Evolutionary conservation across 2,329 filamentous ascomycete species (phyloP), one percentile per base, ranked within the genome.

Genomic region (Diaporthe longicolla): DNA sequence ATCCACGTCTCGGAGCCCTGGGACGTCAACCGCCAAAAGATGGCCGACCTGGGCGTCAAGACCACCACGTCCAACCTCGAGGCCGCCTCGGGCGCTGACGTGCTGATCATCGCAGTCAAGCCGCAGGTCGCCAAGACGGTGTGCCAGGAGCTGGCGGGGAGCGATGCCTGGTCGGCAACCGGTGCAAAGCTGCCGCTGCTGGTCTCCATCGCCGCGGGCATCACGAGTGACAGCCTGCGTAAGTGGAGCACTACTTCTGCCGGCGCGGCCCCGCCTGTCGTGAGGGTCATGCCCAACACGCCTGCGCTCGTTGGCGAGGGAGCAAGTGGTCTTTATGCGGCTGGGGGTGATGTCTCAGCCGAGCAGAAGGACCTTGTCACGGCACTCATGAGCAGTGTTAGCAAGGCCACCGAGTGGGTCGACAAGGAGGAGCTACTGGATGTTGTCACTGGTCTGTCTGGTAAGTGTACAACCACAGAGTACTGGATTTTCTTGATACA

Each of bases 271-370:
- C 85, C 86, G 0, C 85, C 85, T 59, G 82, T 87, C 21, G 85
- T 88, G n/a, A 83, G 87, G 26, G 86, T 88, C 73, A 88, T 88
- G 87, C 87, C 87, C 71, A 88, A 88, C 79, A 88, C 86, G 7
- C 87, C 87, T 2, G 87, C 87, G 9, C 79, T 88, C 43, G 83
- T 88, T 13, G 85, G 86, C 32, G 86, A 88, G 80, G 87, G 87
- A 40, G 87, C 87, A 1, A 86, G 85, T 3, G 87, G 86, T 3
- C 78, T 87, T 13, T 88, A 83, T 73, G 86, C 87, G 7, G 63
- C 69, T 11, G 83, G 82, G 40, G 78, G 79, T 9, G 84, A 84
- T 45, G 85, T 88, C 9, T 83, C 83, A 0, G 78, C 79, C 10
- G 81, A 78, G 0, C 86, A 88, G 79, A 85, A 81, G 80, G 80